phyloP scores from a whole-genome alignment of 2,329 filamentous ascomycete genomes.

The Magnaporthales sp. region DNA sequence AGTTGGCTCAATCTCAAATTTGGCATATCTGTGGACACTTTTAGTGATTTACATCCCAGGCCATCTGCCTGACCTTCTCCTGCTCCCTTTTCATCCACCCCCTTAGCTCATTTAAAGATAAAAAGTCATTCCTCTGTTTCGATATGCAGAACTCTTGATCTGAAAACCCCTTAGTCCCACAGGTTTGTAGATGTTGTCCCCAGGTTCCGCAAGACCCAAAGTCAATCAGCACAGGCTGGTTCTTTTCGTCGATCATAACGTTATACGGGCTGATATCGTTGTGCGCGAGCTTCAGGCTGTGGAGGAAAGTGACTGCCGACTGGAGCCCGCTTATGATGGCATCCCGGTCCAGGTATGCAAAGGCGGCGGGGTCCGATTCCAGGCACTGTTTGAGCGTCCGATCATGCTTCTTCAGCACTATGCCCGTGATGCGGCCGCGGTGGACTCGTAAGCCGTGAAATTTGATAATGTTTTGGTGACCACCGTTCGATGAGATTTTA shows the following conservation, averaged over 20 bases:
- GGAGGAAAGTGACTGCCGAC: slow-evolving; percentile 8
- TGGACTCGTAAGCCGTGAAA: not conserved
- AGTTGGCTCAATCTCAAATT: too few species aligned
- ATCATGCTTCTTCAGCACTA: slow-evolving; percentile 15
- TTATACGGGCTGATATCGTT: slow-evolving; percentile 14
- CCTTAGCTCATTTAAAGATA: not conserved
- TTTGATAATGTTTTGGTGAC: too few species aligned
- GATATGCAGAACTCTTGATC: not conserved
- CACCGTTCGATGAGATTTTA: too few species aligned
- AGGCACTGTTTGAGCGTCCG: slow-evolving; percentile 12
- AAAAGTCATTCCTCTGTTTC: not conserved
- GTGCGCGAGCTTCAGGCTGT: slow-evolving; percentile 11
- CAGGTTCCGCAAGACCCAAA: slow-evolving; percentile 1
- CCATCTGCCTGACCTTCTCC: not conserved
- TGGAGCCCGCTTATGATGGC: slow-evolving; percentile 8
- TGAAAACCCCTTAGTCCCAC: not conserved
- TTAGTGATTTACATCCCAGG: too few species aligned
- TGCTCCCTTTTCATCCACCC: not conserved
- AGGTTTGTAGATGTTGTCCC: not conserved
- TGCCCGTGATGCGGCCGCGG: slow-evolving; percentile 13
- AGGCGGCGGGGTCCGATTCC: not conserved
- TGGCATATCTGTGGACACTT: too few species aligned
- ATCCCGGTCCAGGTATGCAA: not conserved
- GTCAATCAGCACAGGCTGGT: slow-evolving; percentile 10
- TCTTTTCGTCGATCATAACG: slow-evolving; percentile 7